Percentiles rank a stretch among this genome's conserved stretches.
Conservation (phyloP, 192 early-diverging fungal species). For the Rhizophagus sp. region DNA sequence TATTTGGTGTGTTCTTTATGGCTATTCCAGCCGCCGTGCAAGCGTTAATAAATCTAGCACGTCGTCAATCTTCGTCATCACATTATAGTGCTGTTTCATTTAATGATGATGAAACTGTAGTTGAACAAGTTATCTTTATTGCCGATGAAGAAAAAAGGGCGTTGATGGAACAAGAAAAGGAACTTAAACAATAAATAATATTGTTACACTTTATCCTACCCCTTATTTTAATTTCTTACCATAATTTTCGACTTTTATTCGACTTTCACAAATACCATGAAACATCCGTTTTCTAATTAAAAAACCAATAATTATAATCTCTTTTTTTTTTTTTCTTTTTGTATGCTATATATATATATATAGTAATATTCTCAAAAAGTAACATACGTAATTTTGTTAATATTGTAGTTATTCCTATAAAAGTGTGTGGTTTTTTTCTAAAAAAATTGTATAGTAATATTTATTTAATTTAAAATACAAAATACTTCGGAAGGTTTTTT, state of each 20-base stretch:
- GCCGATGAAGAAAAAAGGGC: slow-evolving; percentile 28
- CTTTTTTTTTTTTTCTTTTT: neutral
- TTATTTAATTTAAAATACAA: no score
- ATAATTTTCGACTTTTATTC: neutral
- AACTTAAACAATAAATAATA: neutral
- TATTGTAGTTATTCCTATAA: no score
- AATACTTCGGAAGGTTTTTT: no score
- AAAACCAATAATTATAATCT: neutral
- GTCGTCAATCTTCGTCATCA: neutral
- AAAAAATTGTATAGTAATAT: no score
- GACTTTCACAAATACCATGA: neutral
- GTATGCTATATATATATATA: no score
- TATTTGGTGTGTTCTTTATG: slow-evolving; percentile 22
- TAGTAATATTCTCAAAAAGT: no score
- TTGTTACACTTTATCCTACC: neutral
- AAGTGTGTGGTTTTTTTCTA: no score
- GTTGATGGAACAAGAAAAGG: slow-evolving; percentile 25
- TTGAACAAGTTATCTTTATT: slow-evolving; percentile 19
- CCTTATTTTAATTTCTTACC: neutral
- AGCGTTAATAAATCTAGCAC: neutral
- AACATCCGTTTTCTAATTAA: neutral
- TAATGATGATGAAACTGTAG: neutral
- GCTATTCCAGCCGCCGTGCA: neutral
- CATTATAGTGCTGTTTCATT: neutral
- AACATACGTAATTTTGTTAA: no score